Base-by-base conservation (phyloP, 768 basidiomycete genomes). In the Russula compacta region DNA sequence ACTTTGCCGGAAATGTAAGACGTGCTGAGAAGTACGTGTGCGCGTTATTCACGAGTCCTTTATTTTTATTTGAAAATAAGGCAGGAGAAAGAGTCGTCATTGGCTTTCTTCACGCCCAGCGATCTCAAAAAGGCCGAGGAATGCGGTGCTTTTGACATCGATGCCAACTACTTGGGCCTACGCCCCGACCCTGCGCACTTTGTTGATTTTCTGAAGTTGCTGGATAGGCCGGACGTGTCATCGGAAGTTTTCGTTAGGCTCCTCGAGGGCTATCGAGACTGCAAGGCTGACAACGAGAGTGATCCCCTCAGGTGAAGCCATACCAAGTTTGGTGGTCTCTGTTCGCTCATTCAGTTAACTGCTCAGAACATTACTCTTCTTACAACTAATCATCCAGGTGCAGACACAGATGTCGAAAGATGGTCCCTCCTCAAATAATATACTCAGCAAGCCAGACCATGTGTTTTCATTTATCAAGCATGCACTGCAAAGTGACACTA, bases 321-420 rank as follows among this genome's bases (percentile, higher is more conserved):
- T 10, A 29, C 60, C 60, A 29, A 14, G 4, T 56, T 43, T 14
- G 21, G 8, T 21, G 4, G 47, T n/a, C 24, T 61, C 10, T 52
- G 39, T 44, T 21, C 12, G 15, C 40, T 53, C 7, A 33, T 9
- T 3, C 7, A 4, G n/a, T 35, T 32, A 52, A 6, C 38, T 61
- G 60, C 29, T 57, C 14, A 90, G 89, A 63, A 81, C 83, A 0
- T 68, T 98, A 38, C 76, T 89, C 6, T 83, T 84, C 65, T 78
- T 95, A 24, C 92, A 95, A 68, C 76, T 95, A 39, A 83, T 92
- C 38, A 77, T 93, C 63, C 83, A 87, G 67, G 87, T 97, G 78
- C 89, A 94, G 70, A 77, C 82, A 1, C 79, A 83, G 54, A 73
- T 92, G 4, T 79, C 84, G 0, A 75, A 78, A 44, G 78, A 80